Evolutionary conservation across 441 rosid species (phyloP).

Genomic region (Erodium texanum): DNA sequence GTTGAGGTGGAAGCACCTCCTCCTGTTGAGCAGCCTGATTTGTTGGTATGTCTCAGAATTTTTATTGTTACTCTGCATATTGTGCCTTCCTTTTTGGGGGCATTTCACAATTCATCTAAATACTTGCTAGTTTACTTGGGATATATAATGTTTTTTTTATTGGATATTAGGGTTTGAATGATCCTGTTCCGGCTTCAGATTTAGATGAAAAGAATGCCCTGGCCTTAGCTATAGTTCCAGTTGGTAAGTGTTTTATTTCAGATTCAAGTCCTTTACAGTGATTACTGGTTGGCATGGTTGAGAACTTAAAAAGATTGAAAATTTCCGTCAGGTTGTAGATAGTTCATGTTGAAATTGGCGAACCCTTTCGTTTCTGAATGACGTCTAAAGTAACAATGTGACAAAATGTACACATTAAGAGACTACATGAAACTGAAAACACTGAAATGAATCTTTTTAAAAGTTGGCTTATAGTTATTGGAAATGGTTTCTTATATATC

Average conservation of each 20-base stretch:
- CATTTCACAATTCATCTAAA: conserved; percentile 1
- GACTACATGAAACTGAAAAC: neutral
- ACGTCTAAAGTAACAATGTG: neutral
- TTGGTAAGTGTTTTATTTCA: conserved; percentile 29
- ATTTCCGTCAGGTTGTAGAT: no score
- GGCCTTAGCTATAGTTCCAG: conserved; percentile 89
- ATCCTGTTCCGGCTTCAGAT: conserved; percentile 60
- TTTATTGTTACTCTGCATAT: neutral
- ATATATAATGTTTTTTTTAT: conserved; percentile 7
- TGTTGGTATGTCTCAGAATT: conserved; percentile 42
- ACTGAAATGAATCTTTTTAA: neutral
- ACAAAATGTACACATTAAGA: neutral
- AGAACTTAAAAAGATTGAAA: no score
- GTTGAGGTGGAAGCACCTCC: conserved; percentile 58
- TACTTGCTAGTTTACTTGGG: neutral
- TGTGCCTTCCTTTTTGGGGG: neutral
- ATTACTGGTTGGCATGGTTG: no score
- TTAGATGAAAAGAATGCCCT: conserved; percentile 74
- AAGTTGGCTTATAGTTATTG: neutral
- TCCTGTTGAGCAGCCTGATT: conserved; percentile 61
- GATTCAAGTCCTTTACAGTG: no score
- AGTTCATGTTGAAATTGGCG: neutral
- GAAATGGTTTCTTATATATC: neutral
- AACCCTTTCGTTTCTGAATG: neutral
- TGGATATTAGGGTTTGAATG: conserved; percentile 50